Conservation (phyloP, 495 filamentous ascomycete species). For the Neohortaea acidophila region DNA sequence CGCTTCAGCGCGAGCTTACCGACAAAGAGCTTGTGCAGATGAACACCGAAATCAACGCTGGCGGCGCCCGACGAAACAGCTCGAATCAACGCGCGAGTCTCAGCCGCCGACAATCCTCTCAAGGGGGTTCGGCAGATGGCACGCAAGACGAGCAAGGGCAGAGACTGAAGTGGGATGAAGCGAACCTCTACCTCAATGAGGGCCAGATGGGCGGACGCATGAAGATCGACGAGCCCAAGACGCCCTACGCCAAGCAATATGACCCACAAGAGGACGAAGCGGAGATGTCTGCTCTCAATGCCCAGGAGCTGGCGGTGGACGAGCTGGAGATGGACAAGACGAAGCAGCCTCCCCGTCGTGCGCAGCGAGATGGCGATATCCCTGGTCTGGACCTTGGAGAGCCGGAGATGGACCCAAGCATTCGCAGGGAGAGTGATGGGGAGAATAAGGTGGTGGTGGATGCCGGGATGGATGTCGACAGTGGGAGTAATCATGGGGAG, state of each 20-base stretch:
- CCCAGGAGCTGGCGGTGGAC: constrained; percentile 44
- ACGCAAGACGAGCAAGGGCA: constrained; percentile 41
- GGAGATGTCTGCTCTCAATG: constrained; percentile 45
- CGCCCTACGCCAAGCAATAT: constrained; percentile 81
- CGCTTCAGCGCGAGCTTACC: constrained; percentile 33
- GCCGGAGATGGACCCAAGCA: constrained; percentile 43
- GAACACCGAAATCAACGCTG: constrained; percentile 90
- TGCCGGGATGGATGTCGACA: constrained; percentile 38
- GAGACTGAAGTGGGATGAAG: constrained; percentile 94
- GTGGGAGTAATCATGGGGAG: constrained; percentile 31
- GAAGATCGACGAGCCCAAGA: constrained; percentile 99
- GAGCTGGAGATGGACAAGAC: constrained; percentile 47
- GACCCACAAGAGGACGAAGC: constrained; percentile 74
- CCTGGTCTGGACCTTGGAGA: constrained; percentile 89
- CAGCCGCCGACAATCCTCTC: constrained; percentile 54
- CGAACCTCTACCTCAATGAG: constrained; percentile 87
- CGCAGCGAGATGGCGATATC: constrained; percentile 53
- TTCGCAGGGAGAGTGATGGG: constrained; percentile 35
- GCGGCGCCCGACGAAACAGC: constrained; percentile 47
- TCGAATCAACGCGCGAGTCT: constrained; percentile 49
- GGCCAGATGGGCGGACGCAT: constrained; percentile 89
- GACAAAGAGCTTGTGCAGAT: constrained; percentile 80
- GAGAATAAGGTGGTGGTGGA: constrained; percentile 66
- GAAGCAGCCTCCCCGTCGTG: constrained; percentile 13
- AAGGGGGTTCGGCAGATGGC: constrained; percentile 25